Base-by-base conservation (phyloP, 805 yeast genomes). In the Monosporozyma siamensis region DNA sequence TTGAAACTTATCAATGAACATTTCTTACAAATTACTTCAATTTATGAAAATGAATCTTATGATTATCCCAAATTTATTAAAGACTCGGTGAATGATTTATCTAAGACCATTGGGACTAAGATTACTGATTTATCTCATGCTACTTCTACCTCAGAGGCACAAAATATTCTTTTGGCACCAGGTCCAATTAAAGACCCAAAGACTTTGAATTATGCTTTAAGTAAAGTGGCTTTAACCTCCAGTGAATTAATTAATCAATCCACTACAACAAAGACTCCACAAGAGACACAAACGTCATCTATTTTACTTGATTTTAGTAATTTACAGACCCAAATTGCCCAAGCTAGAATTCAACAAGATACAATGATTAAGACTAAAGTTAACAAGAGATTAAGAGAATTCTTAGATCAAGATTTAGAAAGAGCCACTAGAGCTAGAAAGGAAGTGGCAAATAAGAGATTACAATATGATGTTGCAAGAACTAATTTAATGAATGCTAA, bases 341-440 rank as follows among this genome's bases (percentile, higher is more conserved):
- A 82, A 55, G 85, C 87, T 20, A 76, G 94, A 59, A 71, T 84
- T 47, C 83, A 80, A 43, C 95, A 86, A 68, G 95, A 86, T 61
- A 79, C 77, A 50, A 68, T 80, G 60, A 80, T 86, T 52, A 74
- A 71, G 53, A 59, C 78, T 25, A 77, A 80, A 53, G 82, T 84
- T 64, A 86, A 86, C 63, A 70, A 75, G 47, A 77, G 80, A 14
- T 72, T 83, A 59, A 66, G 71, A 44, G 76, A 77, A 39, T 75
- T 84, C 29, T 68, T 86, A 52, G 71, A 76, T 48, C 72, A 72
- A 43, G 71, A 78, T 46, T 71, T 85, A 47, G 66, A 68, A 34
- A 80, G 75, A 48, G 84, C 89, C 39, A 68, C 76, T 52, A 72
- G 72, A 57, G 80, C 83, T 21, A 82, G 90, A 55, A 76, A 71